Conservation (phyloP, 371 early-diverging fungal species). For the Apophysomyces variabilis region DNA sequence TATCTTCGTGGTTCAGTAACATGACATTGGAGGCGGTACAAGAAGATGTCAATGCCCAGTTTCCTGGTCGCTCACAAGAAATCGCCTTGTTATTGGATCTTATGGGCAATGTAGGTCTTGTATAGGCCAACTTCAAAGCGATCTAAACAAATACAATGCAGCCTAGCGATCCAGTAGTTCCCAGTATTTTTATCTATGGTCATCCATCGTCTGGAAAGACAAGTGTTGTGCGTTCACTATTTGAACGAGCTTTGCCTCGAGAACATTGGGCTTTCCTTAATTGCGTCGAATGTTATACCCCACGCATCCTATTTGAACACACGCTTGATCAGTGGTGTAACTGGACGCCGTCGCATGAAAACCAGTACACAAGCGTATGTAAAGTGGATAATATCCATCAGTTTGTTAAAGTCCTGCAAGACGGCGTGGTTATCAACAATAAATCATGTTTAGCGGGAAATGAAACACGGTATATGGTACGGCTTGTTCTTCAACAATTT, state of each 20-base stretch:
- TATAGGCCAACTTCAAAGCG: not conserved
- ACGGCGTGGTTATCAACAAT: slow-evolving; percentile 25
- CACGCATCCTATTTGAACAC: slow-evolving; percentile 77
- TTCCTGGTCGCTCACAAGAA: slow-evolving; percentile 69
- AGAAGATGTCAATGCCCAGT: slow-evolving; percentile 34
- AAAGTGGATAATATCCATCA: slow-evolving; percentile 71
- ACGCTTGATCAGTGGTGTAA: slow-evolving; percentile 65
- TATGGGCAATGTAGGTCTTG: slow-evolving; percentile 55
- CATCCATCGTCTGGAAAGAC: slow-evolving; percentile 83
- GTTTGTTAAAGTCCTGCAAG: slow-evolving; percentile 59
- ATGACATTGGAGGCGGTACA: slow-evolving; percentile 6
- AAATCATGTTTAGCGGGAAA: slow-evolving; percentile 17
- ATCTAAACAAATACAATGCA: slow-evolving; percentile 11
- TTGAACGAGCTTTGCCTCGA: slow-evolving; percentile 30
- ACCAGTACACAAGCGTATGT: slow-evolving; percentile 48
- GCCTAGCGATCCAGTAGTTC: slow-evolving; percentile 46
- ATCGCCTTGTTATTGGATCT: slow-evolving; percentile 58
- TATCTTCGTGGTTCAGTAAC: too few relatives aligned
- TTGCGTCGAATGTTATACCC: slow-evolving; percentile 76
- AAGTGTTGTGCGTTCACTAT: slow-evolving; percentile 51
- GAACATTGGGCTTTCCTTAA: slow-evolving; percentile 63
- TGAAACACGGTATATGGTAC: slow-evolving; percentile 51
- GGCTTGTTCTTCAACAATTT: not conserved
- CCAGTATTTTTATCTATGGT: slow-evolving; percentile 67
- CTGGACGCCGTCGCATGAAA: slow-evolving; percentile 43